Evolutionary conservation across 345 rosid species (phyloP).

Genomic region (Triadica sebifera): DNA sequence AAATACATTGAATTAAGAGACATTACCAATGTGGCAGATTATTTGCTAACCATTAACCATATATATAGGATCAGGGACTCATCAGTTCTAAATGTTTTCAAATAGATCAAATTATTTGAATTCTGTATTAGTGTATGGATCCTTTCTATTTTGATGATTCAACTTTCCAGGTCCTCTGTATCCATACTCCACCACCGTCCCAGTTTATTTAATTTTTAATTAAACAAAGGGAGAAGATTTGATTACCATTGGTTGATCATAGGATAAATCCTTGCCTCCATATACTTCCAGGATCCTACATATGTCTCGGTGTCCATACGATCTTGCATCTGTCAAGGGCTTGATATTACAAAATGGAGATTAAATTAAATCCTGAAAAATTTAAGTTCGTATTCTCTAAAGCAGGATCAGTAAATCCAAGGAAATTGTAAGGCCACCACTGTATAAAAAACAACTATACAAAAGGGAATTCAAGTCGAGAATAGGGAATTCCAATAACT

Average conservation of each 20-base stretch:
- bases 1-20: too few relatives aligned
- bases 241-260: constrained; percentile 48
- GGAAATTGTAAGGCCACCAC: not conserved
- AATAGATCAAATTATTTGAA: too few relatives aligned
- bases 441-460: too few relatives aligned
- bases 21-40: too few relatives aligned
- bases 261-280: constrained; percentile 48
- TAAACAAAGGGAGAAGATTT: not conserved
- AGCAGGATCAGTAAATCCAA: not conserved
- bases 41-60: too few relatives aligned
- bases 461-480: too few relatives aligned
- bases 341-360: constrained; percentile 20
- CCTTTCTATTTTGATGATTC: not conserved
- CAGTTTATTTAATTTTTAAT: not conserved
- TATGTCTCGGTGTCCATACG: constrained; percentile 54
- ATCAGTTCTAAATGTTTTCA: not conserved
- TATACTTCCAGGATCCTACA: constrained; percentile 68
- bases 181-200: not conserved
- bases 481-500: too few relatives aligned
- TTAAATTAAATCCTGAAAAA: not conserved
- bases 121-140: too few relatives aligned
- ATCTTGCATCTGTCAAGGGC: constrained; percentile 67
- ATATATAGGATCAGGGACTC: not conserved
- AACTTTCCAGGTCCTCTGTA: not conserved
- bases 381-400: not conserved